Evolutionary conservation across 306 rosid genomes (phyloP), one percentile per base, ranked within the genome.

Genomic region (Dryas octopetala): DNA sequence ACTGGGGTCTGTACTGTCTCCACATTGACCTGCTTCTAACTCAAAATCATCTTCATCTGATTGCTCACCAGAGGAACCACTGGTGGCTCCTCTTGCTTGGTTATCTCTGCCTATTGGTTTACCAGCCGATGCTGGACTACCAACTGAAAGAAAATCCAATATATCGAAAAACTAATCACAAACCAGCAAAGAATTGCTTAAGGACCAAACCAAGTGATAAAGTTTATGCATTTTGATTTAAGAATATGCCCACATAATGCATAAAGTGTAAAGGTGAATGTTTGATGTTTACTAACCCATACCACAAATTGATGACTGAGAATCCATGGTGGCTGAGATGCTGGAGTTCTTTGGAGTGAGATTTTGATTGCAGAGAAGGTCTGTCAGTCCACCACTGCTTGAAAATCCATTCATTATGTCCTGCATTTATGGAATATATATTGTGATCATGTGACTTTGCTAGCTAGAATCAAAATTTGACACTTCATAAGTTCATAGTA

Each of bases 281-380:
- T 32, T 44, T 4, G 32, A 16, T 3, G 50, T n/a, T 2, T 7
- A 19, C 3, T 40, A 63, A 62, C 63, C 6, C 81, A 72, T 85
- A 82, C 86, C 93, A 63, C 92, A 86, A 59, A 89, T 80, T 0
- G 99, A 90, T 44, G 99, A 92, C 51, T 84, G 96, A 51, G 96
- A 87, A 81, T 96, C 99, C 49, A 85, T 80, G 51, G 93, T 74
- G 49, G 81, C 85, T 49, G 90, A 84, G 79, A 90, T 41, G 80
- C 87, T 68, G 23, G 97, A 85, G 66, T 77, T 81, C 77, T 80
- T 89, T 74, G 87, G 76, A 73, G 96, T 78, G 76, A 76, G 77
- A 82, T 62, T 85, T 72, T 85, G 90, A 61, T 89, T 74, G 76
- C 80, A 49, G 38, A 75, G 13, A 32, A 75, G 49, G 68, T 83